Percentiles rank a stretch among this genome's conserved stretches.
Evolutionary conservation across 148 eudicot genomes (phyloP).

Genomic region (Amaranthus cruentus): DNA sequence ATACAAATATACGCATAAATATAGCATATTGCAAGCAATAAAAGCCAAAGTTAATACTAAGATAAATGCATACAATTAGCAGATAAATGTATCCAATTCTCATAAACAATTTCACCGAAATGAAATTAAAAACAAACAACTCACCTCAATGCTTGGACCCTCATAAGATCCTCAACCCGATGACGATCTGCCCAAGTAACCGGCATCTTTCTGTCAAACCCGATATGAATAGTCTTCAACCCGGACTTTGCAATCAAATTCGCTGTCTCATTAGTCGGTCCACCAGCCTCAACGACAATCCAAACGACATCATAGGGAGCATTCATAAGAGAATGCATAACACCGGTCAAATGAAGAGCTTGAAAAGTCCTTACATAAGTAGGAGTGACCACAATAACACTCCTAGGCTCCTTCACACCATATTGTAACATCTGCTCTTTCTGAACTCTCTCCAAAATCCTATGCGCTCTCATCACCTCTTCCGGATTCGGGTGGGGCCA

Average conservation of each 20-base stretch:
- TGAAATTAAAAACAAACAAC: neutral
- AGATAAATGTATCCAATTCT: neutral
- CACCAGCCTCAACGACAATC: slow-evolving; percentile 95
- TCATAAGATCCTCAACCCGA: slow-evolving; percentile 66
- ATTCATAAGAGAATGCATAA: slow-evolving; percentile 93
- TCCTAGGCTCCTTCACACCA: slow-evolving; percentile 71
- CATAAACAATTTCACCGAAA: neutral
- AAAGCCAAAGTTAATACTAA: neutral
- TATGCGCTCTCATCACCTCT: slow-evolving; percentile 82
- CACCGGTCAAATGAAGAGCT: slow-evolving; percentile 76
- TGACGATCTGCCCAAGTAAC: slow-evolving; percentile 68
- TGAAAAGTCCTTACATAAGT: slow-evolving; percentile 90
- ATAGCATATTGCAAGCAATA: neutral
- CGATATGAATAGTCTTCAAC: slow-evolving; percentile 51
- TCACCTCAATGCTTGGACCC: slow-evolving; percentile 68
- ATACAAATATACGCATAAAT: neutral
- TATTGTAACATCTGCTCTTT: slow-evolving; percentile 79
- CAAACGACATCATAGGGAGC: slow-evolving; percentile 63
- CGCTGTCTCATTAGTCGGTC: slow-evolving; percentile 68
- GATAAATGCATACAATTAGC: neutral
- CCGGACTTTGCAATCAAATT: slow-evolving; percentile 54
- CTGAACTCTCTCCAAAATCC: slow-evolving; percentile 78
- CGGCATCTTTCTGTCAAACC: slow-evolving; percentile 56
- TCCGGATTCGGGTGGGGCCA: slow-evolving; percentile 96
- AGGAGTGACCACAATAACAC: slow-evolving; percentile 70